Evolutionary conservation across 1,284 basidiomycete genomes (phyloP), one percentile per base, ranked within the genome.

Genomic region (Ceratobasidium sp.): DNA sequence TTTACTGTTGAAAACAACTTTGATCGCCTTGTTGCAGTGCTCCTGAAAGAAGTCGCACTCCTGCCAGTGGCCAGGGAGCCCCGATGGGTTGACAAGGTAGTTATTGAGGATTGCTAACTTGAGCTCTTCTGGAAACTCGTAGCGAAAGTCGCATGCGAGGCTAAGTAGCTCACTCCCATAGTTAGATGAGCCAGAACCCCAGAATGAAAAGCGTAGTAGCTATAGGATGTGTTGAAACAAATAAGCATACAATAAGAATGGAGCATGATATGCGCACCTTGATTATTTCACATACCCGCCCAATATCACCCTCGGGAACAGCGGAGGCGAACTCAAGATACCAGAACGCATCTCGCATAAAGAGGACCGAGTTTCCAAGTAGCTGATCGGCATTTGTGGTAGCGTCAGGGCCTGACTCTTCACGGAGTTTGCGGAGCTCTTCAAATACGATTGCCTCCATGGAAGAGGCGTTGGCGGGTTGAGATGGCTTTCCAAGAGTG

Each of bases 301-400:
- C 85, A 0, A 84, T 85, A 71, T 86, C 85, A 1, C 85, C 85
- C 3, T 77, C 67, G 46, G 85, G 85, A 46, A 87, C 82, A 0
- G 84, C 84, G 77, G 85, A 84, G 2, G 80, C 81, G 66, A 85
- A 85, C 69, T 86, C 84, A 0, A 84, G 82, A 1, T 84, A 82
- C 2, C 85, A 56, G 0, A 87, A 81, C 0, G 83, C 83, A 79
- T 86, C 85, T 0, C 84, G 83, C 1, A 86, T n/a, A 79, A 86
- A 85, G 0, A 87, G 82, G 7, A 82, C 61, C 0, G 83, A 82
- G 77, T 85, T 86, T 78, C 86, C 84, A 50, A 82, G 85, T 0
- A 86, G 83, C 82, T 85, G 84, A 75, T 85, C 84, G 5, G 84
- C 82, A 3, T 10, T 10, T 28, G 13, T 7, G 9, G 7, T 26